A percentile compares a stretch with the other conserved stretches of the same genome.
Evolutionary conservation across 2,329 filamentous ascomycete species (phyloP).

Genomic region (Fusarium algeriense): DNA sequence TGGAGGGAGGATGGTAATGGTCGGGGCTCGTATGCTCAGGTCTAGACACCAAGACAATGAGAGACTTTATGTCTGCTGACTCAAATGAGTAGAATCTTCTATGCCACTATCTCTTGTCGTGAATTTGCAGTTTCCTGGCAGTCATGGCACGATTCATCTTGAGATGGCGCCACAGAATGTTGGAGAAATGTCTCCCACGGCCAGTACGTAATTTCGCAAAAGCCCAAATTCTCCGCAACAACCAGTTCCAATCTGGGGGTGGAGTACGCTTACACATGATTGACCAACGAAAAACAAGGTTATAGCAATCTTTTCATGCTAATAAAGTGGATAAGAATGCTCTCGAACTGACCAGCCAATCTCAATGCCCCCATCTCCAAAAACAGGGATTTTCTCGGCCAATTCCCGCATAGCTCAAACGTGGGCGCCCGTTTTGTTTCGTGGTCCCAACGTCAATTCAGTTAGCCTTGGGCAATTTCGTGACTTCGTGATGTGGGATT

Average conservation of each 20-base stretch:
- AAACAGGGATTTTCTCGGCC: constrained; percentile 3
- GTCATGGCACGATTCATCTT: background rate
- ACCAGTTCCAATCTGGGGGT: constrained; percentile 23
- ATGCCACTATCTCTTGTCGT: rapidly evolving
- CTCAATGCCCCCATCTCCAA: background rate
- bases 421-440: background rate
- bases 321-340: constrained; percentile 17
- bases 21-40: background rate
- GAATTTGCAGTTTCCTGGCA: background rate
- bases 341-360: constrained; percentile 19
- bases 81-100: background rate
- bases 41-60: background rate
- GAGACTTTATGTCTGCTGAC: background rate
- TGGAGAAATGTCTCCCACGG: constrained; percentile 11
- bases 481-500: background rate
- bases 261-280: background rate
- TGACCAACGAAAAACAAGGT: background rate
- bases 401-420: background rate
- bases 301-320: constrained; percentile 2
- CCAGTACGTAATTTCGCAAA: background rate
- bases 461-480: background rate
- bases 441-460: background rate
- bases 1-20: constrained; percentile 2
- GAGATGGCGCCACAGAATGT: constrained; percentile 2
- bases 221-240: constrained; percentile 21